phyloP scores from a whole-genome alignment of 2,329 filamentous ascomycete species.

The Xylaria sp. region DNA sequence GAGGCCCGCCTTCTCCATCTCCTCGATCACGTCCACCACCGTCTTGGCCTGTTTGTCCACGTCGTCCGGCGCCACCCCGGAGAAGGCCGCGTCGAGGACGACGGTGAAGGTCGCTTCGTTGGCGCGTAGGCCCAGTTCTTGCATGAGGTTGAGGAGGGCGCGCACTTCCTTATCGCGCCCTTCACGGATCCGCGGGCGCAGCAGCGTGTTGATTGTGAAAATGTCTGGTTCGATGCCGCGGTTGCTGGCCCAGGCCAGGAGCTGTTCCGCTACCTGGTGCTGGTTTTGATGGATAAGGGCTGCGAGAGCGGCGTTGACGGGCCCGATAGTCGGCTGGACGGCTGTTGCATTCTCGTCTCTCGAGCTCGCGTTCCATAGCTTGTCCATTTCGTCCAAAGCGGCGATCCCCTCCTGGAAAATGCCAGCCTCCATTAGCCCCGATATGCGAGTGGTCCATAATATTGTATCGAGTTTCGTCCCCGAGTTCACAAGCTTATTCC shows the following conservation, averaged over 20 bases:
- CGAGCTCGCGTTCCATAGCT: conserved; percentile 54
- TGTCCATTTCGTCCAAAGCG: conserved; percentile 68
- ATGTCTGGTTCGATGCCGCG: conserved; percentile 60
- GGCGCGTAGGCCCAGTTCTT: conserved; percentile 53
- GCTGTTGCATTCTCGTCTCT: conserved; percentile 41
- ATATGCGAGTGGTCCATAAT: conserved; percentile 73
- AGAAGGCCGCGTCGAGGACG: conserved; percentile 64
- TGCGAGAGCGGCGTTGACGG: conserved; percentile 72
- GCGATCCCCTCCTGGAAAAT: conserved; percentile 59
- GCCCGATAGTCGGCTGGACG: conserved; percentile 62
- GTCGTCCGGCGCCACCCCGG: conserved; percentile 42
- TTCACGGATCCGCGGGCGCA: conserved; percentile 59
- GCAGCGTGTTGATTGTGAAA: conserved; percentile 69
- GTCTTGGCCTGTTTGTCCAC: conserved; percentile 52
- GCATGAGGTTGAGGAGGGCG: conserved; percentile 62
- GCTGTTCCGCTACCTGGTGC: conserved; percentile 50
- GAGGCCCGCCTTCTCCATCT: conserved; percentile 61
- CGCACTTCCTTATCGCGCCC: conserved; percentile 52
- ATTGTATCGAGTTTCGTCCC: conserved; percentile 62
- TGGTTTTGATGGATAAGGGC: conserved; percentile 58
- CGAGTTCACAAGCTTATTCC: conserved; percentile 63
- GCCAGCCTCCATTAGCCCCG: conserved; percentile 62
- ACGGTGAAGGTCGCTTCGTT: conserved; percentile 75
- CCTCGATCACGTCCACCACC: conserved; percentile 57
- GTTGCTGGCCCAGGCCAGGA: conserved; percentile 62